Evolutionary conservation across 1,284 basidiomycete genomes (phyloP).

Genomic region (Ceratobasidium sp.): DNA sequence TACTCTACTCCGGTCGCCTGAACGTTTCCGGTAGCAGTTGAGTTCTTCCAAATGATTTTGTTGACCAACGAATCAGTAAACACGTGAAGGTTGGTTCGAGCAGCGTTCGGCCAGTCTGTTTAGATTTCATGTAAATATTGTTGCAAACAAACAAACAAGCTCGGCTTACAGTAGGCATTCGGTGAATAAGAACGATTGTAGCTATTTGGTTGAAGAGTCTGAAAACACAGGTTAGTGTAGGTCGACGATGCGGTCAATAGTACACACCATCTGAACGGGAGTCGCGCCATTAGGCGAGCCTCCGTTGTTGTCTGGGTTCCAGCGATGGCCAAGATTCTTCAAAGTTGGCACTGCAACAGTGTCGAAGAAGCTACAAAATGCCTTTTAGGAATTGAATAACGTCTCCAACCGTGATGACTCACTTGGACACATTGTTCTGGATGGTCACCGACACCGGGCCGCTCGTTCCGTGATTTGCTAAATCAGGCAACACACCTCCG

Average conservation of each 20-base stretch:
- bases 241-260: neutral
- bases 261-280: slow-evolving; percentile 19
- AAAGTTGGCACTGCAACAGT: slow-evolving; percentile 15
- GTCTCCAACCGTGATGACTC: neutral
- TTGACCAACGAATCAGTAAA: slow-evolving; percentile 18
- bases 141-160: neutral
- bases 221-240: neutral
- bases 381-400: neutral
- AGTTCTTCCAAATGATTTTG: slow-evolving; percentile 25
- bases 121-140: neutral
- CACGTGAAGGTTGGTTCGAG: slow-evolving; percentile 15
- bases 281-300: slow-evolving; percentile 16
- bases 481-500: slow-evolving; percentile 6
- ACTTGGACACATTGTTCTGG: slow-evolving; percentile 21
- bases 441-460: slow-evolving; percentile 19
- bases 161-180: slow-evolving; percentile 18
- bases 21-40: neutral
- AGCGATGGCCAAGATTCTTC: slow-evolving; percentile 23
- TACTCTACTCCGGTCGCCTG: slow-evolving; percentile 27
- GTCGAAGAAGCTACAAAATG: slow-evolving; percentile 16
- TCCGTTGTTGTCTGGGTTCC: slow-evolving; percentile 23
- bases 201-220: slow-evolving; percentile 16
- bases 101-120: slow-evolving; percentile 27
- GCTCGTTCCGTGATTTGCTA: neutral
- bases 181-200: slow-evolving; percentile 28